Conservation (phyloP, 2,329 filamentous ascomycete genomes). For the Akanthomyces muscarius region DNA sequence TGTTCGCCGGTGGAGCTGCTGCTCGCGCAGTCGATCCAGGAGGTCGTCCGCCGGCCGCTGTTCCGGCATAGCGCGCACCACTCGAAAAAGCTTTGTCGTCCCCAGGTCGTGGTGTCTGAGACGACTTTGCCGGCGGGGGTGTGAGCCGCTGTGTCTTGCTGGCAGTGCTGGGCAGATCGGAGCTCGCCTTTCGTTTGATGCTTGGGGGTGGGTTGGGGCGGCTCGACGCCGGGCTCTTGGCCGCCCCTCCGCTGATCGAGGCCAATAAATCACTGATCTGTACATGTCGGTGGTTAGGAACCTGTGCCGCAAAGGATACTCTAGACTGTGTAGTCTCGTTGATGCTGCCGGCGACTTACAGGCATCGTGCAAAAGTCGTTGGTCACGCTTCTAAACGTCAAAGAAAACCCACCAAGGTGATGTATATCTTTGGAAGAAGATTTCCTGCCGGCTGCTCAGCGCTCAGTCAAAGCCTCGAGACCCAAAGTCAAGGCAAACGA, state of each 20-base stretch:
- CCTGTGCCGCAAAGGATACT: background rate
- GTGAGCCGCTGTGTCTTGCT: conserved; percentile 39
- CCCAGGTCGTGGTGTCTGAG: conserved; percentile 13
- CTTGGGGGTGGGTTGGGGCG: conserved; percentile 27
- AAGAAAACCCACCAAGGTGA: background rate
- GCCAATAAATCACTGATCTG: conserved; percentile 54
- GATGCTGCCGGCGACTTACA: conserved; percentile 18
- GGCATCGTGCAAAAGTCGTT: conserved; percentile 19
- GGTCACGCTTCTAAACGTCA: background rate
- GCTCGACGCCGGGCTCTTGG: conserved; percentile 30
- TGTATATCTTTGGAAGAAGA: background rate
- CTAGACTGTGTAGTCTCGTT: background rate
- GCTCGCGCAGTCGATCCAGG: background rate
- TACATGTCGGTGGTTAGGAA: background rate
- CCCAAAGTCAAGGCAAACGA: conserved; percentile 15
- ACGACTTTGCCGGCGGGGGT: conserved; percentile 19
- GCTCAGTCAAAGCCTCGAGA: conserved; percentile 14
- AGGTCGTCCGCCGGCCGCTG: background rate
- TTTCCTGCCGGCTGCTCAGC: conserved; percentile 15
- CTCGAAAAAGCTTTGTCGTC: background rate
- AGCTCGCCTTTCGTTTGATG: conserved; percentile 55
- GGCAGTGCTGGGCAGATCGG: conserved; percentile 40
- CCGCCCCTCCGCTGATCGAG: conserved; percentile 55
- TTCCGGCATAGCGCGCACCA: background rate
- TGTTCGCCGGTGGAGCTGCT: background rate